phyloP scores from a whole-genome alignment of 1,284 basidiomycete species.

The Spongispora temasekensis region DNA sequence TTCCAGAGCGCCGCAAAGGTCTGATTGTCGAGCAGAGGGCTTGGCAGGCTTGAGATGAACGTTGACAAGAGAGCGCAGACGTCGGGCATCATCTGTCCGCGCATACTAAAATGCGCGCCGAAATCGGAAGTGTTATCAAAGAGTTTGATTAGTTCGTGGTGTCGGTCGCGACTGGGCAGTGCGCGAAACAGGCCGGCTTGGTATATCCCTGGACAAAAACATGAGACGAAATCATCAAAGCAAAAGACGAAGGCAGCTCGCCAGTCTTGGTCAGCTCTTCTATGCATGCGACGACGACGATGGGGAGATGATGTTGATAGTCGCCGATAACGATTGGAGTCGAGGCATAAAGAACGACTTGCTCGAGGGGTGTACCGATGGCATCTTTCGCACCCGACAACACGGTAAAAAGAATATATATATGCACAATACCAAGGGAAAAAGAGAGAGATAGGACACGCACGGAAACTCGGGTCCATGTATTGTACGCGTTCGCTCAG shows the following conservation, averaged over 20 bases:
- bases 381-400: too few relatives aligned
- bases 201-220: slow-evolving; percentile 42
- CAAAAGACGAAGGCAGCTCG: slow-evolving; percentile 17
- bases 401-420: background rate
- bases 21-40: slow-evolving; percentile 47
- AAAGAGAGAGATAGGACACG: too few relatives aligned
- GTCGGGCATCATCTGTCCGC: slow-evolving; percentile 55
- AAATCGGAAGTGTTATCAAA: slow-evolving; percentile 32
- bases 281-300: slow-evolving; percentile 55
- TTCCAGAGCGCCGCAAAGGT: slow-evolving; percentile 52
- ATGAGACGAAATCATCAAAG: background rate
- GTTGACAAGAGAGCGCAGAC: slow-evolving; percentile 61
- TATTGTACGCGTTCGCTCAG: slow-evolving; percentile 20
- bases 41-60: slow-evolving; percentile 58
- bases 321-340: slow-evolving; percentile 49
- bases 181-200: slow-evolving; percentile 50
- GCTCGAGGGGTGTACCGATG: slow-evolving; percentile 49
- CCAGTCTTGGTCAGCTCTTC: slow-evolving; percentile 63
- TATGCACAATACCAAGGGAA: background rate
- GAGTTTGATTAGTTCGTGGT: slow-evolving; percentile 40
- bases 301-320: slow-evolving; percentile 54
- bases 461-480: slow-evolving; percentile 30
- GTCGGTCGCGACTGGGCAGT: slow-evolving; percentile 38
- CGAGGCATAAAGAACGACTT: slow-evolving; percentile 48
- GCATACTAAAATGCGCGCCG: slow-evolving; percentile 41